Base-by-base conservation (phyloP, 352 stramenopile species). In the Discostella stelligera region DNA sequence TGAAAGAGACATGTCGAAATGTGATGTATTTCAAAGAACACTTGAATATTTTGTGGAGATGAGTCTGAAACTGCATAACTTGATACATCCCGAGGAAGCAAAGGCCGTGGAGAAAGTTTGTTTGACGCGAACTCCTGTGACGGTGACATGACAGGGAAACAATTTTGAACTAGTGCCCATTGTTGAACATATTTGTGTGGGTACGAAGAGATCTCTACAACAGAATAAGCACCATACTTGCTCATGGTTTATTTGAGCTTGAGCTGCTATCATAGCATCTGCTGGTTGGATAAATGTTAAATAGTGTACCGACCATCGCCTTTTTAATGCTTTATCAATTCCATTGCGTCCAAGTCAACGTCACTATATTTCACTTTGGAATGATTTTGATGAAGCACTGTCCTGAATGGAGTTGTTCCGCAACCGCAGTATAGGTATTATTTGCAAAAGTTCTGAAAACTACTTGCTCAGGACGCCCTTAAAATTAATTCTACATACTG, bases 11-110 rank as follows among this genome's bases (percentile, higher is more conserved):
- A 76, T 81, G 44, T 64, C 25, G n/a, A 71, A 61, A 27, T 75
- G 60, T 53, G 73, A 72, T n/a, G 54, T 76, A 16, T 81, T 81
- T 46, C 73, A 81, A 58, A 81, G 76, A 41, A 76, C 66, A 1
- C 52, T 81, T 46, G 73, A 81, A 52, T 81, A 70, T 23, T 81
- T 81, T 53, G 66, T 76, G 0, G 66, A 76, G 39, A 81, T 81
- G 73, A 71, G 41, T 62, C 53, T 81, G 6, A 81, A 81, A 41
- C 67, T 81, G 61, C 66, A 81, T 59, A 81, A 81, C 73, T 14
- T 81, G n/a, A 72, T 81, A 23, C 54, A 81, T 60, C 73, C 73
- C 0, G 41, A 18, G 6, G 66, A 76, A 25, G 23, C 50, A 9
- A 81, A 73, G 54, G 61, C 30, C 55, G 61, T 75, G 32, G 53